Evolutionary conservation across 2,329 filamentous ascomycete genomes (phyloP).

Genomic region (Colletotrichum truncatum): DNA sequence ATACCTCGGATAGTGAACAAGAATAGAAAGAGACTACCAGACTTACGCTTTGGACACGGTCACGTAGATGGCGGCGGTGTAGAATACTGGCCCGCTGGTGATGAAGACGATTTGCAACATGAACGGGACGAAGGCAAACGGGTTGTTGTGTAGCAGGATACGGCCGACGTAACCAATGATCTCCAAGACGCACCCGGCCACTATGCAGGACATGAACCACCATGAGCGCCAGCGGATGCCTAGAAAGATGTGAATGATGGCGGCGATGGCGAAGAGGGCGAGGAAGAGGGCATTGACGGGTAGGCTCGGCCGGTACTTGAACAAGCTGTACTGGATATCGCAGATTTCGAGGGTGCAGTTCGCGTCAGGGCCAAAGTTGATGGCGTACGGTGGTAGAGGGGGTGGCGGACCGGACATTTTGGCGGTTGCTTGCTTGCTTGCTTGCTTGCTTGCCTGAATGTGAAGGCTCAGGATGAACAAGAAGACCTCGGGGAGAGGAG

Average conservation of each 20-base stretch:
- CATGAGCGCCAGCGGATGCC: slow-evolving; percentile 57
- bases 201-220: slow-evolving; percentile 61
- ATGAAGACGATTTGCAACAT: slow-evolving; percentile 73
- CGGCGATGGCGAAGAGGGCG: slow-evolving; percentile 54
- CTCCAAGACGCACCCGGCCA: slow-evolving; percentile 64
- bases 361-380: slow-evolving; percentile 53
- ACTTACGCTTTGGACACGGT: slow-evolving; percentile 57
- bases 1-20: neutral
- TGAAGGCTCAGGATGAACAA: no score
- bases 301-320: slow-evolving; percentile 56
- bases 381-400: slow-evolving; percentile 28
- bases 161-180: slow-evolving; percentile 71
- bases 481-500: neutral
- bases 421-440: slow-evolving; percentile 1
- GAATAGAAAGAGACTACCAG: neutral
- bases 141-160: slow-evolving; percentile 64
- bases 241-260: slow-evolving; percentile 54
- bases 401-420: slow-evolving; percentile 33
- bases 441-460: neutral
- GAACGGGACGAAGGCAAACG: slow-evolving; percentile 67
- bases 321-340: slow-evolving; percentile 53
- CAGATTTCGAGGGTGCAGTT: slow-evolving; percentile 62
- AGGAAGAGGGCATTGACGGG: slow-evolving; percentile 53
- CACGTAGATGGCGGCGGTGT: slow-evolving; percentile 73
- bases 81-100: slow-evolving; percentile 56